These are phyloP conservation scores for Penicillium sp. DNA, from an alignment of 2,329 filamentous ascomycete genomes.

Conservation along the genomic window DNA sequence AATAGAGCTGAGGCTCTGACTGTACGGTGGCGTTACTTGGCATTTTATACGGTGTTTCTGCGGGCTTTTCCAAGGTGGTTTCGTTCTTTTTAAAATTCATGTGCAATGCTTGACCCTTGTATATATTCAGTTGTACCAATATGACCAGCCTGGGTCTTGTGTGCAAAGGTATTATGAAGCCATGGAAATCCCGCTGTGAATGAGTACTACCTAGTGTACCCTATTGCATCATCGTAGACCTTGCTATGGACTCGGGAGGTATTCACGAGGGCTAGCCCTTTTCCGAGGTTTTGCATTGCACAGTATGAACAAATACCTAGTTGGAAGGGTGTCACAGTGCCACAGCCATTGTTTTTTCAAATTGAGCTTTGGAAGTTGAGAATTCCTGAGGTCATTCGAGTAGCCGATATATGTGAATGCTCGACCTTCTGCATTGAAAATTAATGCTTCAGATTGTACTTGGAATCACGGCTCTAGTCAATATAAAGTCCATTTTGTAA, in stretches of 20 bases:
- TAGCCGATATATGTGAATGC: too few species aligned
- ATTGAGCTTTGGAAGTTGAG: too few species aligned
- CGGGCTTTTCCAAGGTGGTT: background rate
- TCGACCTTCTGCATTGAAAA: background rate
- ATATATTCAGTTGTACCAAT: conserved; percentile 4
- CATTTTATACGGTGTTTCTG: conserved; percentile 16
- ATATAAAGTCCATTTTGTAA: background rate
- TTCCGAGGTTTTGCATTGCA: too few species aligned
- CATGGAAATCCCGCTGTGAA: background rate
- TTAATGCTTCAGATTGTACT: background rate
- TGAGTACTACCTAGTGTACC: background rate
- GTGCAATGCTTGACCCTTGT: conserved; percentile 4
- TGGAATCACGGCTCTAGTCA: background rate
- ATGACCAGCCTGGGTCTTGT: background rate
- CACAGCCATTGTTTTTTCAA: too few species aligned
- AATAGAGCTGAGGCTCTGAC: conserved; percentile 24
- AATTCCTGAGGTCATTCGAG: too few species aligned
- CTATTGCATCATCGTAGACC: background rate
- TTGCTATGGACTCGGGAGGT: background rate
- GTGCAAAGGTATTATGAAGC: background rate
- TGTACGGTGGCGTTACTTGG: conserved; percentile 17
- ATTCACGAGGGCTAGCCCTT: too few species aligned
- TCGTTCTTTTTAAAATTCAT: background rate
- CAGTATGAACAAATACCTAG: too few species aligned
- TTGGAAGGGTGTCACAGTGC: too few species aligned